Conservation (phyloP, 495 filamentous ascomycete species). For the Penicillium steckii region DNA sequence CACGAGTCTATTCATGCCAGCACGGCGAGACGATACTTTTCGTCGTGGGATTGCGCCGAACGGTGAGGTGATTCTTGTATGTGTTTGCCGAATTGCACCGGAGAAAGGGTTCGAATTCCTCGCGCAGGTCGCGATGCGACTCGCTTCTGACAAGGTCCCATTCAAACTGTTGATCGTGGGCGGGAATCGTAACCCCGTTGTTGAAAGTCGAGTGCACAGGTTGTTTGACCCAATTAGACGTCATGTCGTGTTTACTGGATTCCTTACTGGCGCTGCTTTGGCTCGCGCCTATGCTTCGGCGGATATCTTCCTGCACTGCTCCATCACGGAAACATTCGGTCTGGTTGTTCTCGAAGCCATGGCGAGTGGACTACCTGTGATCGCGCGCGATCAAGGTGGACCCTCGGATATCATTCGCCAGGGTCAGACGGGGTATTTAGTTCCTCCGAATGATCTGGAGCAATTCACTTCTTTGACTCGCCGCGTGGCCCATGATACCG, state of each 20-base stretch:
- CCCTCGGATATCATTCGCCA: slow-evolving; percentile 60
- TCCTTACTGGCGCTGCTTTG: slow-evolving; percentile 51
- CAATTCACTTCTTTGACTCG: slow-evolving; percentile 48
- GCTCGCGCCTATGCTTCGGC: slow-evolving; percentile 58
- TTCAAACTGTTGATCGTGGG: slow-evolving; percentile 64
- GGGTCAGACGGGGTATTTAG: slow-evolving; percentile 55
- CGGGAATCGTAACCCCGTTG: slow-evolving; percentile 57
- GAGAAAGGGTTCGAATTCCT: slow-evolving; percentile 68
- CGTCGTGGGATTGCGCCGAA: slow-evolving; percentile 51
- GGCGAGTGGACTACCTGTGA: slow-evolving; percentile 62
- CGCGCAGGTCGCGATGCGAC: slow-evolving; percentile 43
- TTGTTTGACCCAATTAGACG: slow-evolving; percentile 46
- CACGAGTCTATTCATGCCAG: slow-evolving; percentile 53
- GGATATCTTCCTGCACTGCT: slow-evolving; percentile 64
- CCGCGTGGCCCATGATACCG: slow-evolving; percentile 36
- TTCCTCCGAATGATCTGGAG: slow-evolving; percentile 52
- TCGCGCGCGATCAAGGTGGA: slow-evolving; percentile 63
- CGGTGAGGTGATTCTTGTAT: slow-evolving; percentile 58
- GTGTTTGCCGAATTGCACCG: slow-evolving; percentile 57
- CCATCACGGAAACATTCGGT: slow-evolving; percentile 65
- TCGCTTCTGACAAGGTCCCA: slow-evolving; percentile 49
- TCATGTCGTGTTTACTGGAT: slow-evolving; percentile 58
- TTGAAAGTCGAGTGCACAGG: slow-evolving; percentile 52
- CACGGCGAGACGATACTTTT: slow-evolving; percentile 42
- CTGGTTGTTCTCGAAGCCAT: slow-evolving; percentile 64